Conservation (phyloP, 2,329 filamentous ascomycete genomes). For the Penicillium sumatraense region DNA sequence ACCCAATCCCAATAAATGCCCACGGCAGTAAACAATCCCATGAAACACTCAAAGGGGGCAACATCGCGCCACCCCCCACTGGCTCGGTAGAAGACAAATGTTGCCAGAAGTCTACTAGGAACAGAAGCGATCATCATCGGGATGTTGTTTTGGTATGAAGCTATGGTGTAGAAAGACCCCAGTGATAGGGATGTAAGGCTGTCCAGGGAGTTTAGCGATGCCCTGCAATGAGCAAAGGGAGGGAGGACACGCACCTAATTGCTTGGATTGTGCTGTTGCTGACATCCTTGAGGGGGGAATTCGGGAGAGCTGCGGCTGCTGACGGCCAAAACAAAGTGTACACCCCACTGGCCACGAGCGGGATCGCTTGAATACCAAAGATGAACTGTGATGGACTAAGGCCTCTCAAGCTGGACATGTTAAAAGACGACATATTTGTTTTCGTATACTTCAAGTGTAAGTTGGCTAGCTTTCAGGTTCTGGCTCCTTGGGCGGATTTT, state of each 20-base stretch:
- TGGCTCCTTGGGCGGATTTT: not conserved
- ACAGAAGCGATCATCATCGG: constrained; percentile 22
- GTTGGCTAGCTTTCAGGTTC: not conserved
- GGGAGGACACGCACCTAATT: constrained; percentile 15
- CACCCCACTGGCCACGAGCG: constrained; percentile 19
- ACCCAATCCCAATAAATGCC: constrained; percentile 21
- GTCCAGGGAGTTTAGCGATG: not conserved
- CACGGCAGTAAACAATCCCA: constrained; percentile 18
- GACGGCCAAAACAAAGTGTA: constrained; percentile 20
- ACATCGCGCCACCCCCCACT: constrained; percentile 17
- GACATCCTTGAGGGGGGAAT: constrained; percentile 18
- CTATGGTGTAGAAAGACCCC: constrained; percentile 20
- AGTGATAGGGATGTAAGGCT: constrained; percentile 22
- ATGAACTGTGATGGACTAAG: constrained; percentile 15
- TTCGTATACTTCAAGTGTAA: not conserved
- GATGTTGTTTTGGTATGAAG: constrained; percentile 24
- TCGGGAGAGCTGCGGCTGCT: constrained; percentile 8
- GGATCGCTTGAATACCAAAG: constrained; percentile 22
- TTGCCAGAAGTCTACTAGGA: constrained; percentile 19
- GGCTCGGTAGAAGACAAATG: constrained; percentile 16
- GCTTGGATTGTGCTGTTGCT: constrained; percentile 20
- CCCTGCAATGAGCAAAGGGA: not conserved
- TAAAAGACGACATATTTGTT: not conserved
- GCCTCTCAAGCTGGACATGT: not conserved
- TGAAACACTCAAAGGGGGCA: constrained; percentile 23